Percentiles rank a stretch among this genome's conserved stretches.
These are phyloP conservation scores for Vigna unguiculata DNA, from an alignment of 306 rosid species.

Conservation along the genomic window DNA sequence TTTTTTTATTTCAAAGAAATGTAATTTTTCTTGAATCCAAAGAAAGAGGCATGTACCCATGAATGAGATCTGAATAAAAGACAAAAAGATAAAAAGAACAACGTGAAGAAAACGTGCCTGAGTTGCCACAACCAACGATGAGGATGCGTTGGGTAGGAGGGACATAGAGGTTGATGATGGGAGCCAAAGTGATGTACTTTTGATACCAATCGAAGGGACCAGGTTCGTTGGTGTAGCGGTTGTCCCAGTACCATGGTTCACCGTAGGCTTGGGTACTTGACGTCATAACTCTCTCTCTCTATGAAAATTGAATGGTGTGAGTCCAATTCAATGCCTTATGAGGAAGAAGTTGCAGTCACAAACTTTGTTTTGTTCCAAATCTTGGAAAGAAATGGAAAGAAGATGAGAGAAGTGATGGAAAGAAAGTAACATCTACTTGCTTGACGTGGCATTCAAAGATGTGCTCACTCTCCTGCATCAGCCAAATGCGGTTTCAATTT, in stretches of 20 bases:
- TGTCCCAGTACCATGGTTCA: slow-evolving; percentile 89
- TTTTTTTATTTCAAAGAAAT: too few species aligned
- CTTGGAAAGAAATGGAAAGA: slow-evolving; percentile 9
- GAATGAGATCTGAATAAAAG: slow-evolving; percentile 21
- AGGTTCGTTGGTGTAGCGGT: slow-evolving; percentile 76
- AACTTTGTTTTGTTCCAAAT: slow-evolving; percentile 11
- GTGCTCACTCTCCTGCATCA: neutral
- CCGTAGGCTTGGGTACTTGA: slow-evolving; percentile 78
- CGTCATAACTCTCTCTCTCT: slow-evolving; percentile 28
- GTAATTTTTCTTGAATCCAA: neutral
- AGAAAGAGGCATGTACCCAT: slow-evolving; percentile 12
- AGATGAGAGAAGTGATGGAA: neutral
- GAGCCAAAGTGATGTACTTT: slow-evolving; percentile 72
- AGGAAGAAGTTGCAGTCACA: neutral
- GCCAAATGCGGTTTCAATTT: neutral
- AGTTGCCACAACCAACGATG: slow-evolving; percentile 86
- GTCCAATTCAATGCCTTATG: neutral
- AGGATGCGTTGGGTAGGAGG: slow-evolving; percentile 56
- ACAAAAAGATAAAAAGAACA: neutral
- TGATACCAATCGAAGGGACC: slow-evolving; percentile 92
- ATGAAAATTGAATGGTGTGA: neutral
- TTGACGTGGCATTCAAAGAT: neutral
- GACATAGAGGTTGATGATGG: slow-evolving; percentile 68
- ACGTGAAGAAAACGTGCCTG: slow-evolving; percentile 51
- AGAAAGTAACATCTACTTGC: neutral